phyloP scores from a whole-genome alignment of 306 rosid genomes.

The Mimosa bimucronata region DNA sequence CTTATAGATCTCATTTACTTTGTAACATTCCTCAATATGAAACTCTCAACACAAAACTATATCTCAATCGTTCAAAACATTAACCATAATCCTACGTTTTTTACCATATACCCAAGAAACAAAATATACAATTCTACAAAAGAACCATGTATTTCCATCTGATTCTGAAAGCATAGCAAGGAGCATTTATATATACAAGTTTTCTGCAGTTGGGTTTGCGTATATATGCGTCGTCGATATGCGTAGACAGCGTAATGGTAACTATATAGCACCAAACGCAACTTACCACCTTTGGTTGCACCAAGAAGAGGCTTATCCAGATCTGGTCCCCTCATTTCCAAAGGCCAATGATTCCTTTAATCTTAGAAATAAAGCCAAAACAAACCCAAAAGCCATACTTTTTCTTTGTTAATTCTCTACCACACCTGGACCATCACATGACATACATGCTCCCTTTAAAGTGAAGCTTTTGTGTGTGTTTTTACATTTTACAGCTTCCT shows the following conservation, averaged over 20 bases:
- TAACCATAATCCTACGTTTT: neutral
- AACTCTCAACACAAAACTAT: neutral
- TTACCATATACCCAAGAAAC: neutral
- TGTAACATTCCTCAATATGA: no score
- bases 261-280: constrained; percentile 18
- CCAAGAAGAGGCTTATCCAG: constrained; percentile 3
- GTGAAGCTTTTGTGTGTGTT: neutral
- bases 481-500: neutral
- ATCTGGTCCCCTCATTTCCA: neutral
- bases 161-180: no score
- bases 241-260: neutral
- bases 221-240: neutral
- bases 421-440: neutral
- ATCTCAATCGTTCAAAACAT: neutral
- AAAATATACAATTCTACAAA: neutral
- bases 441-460: neutral
- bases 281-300: neutral
- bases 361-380: constrained; percentile 43
- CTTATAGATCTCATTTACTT: no score
- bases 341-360: constrained; percentile 11
- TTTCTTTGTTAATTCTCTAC: neutral
- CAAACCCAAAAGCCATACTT: neutral
- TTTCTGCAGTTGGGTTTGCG: neutral
- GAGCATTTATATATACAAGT: no score
- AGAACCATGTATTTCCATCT: no score